phyloP scores from a whole-genome alignment of 495 filamentous ascomycete species.

The Tuber melanosporum region DNA sequence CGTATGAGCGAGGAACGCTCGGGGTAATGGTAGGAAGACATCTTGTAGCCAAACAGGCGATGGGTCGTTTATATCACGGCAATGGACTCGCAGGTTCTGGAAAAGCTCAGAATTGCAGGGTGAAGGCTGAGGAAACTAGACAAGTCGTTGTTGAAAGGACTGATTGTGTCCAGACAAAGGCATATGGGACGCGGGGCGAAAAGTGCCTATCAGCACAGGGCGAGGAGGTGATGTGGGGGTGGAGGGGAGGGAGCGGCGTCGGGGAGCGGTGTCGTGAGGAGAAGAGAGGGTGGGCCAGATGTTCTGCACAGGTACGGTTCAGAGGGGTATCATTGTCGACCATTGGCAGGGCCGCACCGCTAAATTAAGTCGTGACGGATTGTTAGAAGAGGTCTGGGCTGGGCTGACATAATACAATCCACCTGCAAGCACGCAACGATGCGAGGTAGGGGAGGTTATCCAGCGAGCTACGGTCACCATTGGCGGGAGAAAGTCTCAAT shows the following conservation, averaged over 20 bases:
- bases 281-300: constrained; percentile 2
- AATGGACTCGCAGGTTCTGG: background rate
- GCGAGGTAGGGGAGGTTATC: background rate
- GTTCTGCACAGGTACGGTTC: background rate
- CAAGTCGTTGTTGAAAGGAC: background rate
- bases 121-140: constrained; percentile 1
- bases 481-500: background rate
- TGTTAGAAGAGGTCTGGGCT: background rate
- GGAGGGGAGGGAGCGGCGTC: background rate
- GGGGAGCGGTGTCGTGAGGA: constrained; percentile 1
- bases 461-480: background rate
- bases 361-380: background rate
- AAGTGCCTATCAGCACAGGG: background rate
- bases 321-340: constrained; percentile 1
- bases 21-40: constrained; percentile 27
- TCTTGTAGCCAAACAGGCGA: constrained; percentile 25
- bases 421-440: background rate
- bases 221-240: background rate
- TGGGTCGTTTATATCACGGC: background rate
- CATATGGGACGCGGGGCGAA: constrained; percentile 1
- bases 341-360: background rate
- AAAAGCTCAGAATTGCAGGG: background rate
- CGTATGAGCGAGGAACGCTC: constrained; percentile 34
- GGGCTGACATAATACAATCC: background rate
- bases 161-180: constrained; percentile 1